Percentiles rank a stretch among this genome's conserved stretches.
phyloP scores from a whole-genome alignment of 495 filamentous ascomycete species.

The Trichoderma gamsii region DNA sequence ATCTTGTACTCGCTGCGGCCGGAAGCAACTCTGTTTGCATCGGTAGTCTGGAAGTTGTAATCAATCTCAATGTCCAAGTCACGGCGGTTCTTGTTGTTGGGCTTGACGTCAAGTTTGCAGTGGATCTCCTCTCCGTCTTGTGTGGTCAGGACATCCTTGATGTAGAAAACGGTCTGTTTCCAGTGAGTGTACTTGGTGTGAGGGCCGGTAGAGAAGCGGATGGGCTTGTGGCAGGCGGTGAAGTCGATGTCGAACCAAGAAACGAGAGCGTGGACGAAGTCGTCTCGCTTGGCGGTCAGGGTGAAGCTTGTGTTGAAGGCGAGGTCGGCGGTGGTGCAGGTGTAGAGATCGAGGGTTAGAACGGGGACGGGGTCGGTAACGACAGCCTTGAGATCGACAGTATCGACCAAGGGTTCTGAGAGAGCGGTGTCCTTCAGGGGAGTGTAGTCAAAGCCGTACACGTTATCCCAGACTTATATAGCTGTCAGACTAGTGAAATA shows the following conservation, averaged over 20 bases:
- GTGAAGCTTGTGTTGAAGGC: slow-evolving; percentile 59
- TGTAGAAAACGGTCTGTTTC: slow-evolving; percentile 92
- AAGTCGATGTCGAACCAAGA: slow-evolving; percentile 99
- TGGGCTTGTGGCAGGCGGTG: slow-evolving; percentile 83
- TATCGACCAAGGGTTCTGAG: slow-evolving; percentile 66
- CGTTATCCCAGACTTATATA: slow-evolving; percentile 67
- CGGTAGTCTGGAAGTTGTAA: slow-evolving; percentile 72
- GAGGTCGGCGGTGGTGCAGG: slow-evolving; percentile 56
- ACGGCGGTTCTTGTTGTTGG: slow-evolving; percentile 88
- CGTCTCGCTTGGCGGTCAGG: slow-evolving; percentile 67
- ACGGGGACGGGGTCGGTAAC: slow-evolving; percentile 66
- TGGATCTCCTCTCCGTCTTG: slow-evolving; percentile 68
- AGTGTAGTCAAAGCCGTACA: slow-evolving; percentile 72
- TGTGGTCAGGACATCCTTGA: slow-evolving; percentile 77
- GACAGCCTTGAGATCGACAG: slow-evolving; percentile 64
- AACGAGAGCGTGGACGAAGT: slow-evolving; percentile 92
- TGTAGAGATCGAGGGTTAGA: slow-evolving; percentile 68
- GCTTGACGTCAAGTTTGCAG: slow-evolving; percentile 71
- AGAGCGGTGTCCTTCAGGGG: slow-evolving; percentile 66
- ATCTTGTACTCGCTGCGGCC: slow-evolving; percentile 84
- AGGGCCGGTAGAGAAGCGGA: slow-evolving; percentile 78
- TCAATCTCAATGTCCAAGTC: slow-evolving; percentile 88
- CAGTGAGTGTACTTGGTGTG: slow-evolving; percentile 91
- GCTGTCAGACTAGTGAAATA: not conserved
- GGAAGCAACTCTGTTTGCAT: slow-evolving; percentile 58